phyloP scores from a whole-genome alignment of 2,329 filamentous ascomycete species.

The Diaporthe longicolla region DNA sequence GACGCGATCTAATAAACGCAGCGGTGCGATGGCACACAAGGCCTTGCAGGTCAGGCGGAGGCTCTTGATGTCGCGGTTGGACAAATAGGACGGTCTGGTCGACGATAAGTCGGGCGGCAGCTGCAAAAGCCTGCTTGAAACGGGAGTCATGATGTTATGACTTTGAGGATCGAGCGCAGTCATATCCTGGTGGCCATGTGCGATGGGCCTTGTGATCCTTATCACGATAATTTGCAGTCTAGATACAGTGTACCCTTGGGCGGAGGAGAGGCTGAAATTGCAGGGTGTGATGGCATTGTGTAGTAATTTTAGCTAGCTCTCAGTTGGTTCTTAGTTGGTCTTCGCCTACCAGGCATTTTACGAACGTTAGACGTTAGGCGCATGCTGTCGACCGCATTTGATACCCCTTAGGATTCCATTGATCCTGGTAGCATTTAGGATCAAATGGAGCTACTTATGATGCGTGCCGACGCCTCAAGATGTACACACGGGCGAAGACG shows the following conservation, averaged over 20 bases:
- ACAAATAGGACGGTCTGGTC: not conserved
- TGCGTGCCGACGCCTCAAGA: too few relatives aligned
- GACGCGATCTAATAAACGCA: constrained; percentile 22
- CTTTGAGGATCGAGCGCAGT: not conserved
- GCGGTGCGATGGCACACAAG: not conserved
- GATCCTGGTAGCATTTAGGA: too few relatives aligned
- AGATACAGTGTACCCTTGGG: not conserved
- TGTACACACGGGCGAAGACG: too few relatives aligned
- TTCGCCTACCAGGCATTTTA: not conserved
- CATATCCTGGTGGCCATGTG: not conserved
- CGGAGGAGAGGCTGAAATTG: not conserved
- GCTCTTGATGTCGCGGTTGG: constrained; percentile 27
- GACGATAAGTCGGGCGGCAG: constrained; percentile 6
- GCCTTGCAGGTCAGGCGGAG: constrained; percentile 25
- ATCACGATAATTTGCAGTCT: not conserved
- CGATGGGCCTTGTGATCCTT: not conserved
- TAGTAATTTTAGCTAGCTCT: not conserved
- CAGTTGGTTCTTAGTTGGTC: not conserved
- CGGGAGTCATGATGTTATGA: not conserved
- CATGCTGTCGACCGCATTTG: too few relatives aligned
- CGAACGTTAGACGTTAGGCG: not conserved
- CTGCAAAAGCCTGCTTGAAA: not conserved
- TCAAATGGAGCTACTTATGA: too few relatives aligned
- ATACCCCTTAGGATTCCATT: too few relatives aligned
- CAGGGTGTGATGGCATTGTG: constrained; percentile 3